A percentile compares a stretch with the other conserved stretches of the same genome.
phyloP scores from a whole-genome alignment of 345 rosid species.

The Microcos paniculata region DNA sequence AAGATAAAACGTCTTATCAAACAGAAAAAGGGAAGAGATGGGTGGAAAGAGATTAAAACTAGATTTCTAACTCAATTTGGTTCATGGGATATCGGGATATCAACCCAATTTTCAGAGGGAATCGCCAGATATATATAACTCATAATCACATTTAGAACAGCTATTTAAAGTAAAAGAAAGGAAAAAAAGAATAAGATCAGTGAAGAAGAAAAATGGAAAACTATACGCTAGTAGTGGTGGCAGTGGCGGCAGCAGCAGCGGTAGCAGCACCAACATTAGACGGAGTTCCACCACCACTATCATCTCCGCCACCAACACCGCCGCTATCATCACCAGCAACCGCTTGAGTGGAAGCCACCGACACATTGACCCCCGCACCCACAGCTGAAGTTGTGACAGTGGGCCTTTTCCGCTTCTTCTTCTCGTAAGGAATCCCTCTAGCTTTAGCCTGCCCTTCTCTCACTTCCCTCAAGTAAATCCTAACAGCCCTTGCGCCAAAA shows the following conservation, averaged over 20 bases:
- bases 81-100: conserved; percentile 13
- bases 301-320: conserved; percentile 4
- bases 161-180: not conserved
- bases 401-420: conserved; percentile 67
- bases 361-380: conserved; percentile 16
- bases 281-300: conserved; percentile 6
- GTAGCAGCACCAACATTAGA: conserved; percentile 6
- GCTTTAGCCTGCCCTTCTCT: conserved; percentile 73
- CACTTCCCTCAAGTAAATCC: conserved; percentile 67
- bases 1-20: not conserved
- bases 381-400: conserved; percentile 21
- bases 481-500: conserved; percentile 63
- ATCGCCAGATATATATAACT: conserved; percentile 17
- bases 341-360: conserved; percentile 11
- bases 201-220: not conserved
- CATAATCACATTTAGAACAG: conserved; percentile 23
- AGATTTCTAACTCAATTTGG: conserved; percentile 20
- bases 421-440: conserved; percentile 69
- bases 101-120: conserved; percentile 13
- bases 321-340: conserved; percentile 1
- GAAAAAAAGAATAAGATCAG: not conserved
- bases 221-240: conserved; percentile 33
- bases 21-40: not conserved
- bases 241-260: conserved; percentile 7
- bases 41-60: not conserved